These are phyloP conservation scores for Trichoderma hamatum DNA, from an alignment of 2,329 filamentous ascomycete species.

Conservation along the genomic window DNA sequence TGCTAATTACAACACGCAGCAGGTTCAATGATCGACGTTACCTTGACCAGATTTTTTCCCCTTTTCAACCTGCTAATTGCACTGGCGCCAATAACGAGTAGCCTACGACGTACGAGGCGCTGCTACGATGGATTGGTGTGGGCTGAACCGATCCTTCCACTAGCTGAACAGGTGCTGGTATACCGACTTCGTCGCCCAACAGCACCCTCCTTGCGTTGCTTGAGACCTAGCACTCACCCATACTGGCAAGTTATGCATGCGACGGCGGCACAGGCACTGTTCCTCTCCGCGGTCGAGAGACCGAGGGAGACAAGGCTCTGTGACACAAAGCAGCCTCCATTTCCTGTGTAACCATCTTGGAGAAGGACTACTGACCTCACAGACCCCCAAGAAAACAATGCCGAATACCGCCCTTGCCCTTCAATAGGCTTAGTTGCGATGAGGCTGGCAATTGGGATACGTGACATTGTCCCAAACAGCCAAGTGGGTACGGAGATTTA, in stretches of 20 bases:
- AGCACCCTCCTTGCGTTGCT: background rate
- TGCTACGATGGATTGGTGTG: constrained; percentile 7
- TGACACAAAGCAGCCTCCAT: background rate
- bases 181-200: background rate
- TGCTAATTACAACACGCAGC: constrained; percentile 1
- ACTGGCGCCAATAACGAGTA: background rate
- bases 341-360: background rate
- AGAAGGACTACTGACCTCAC: background rate
- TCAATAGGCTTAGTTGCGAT: constrained; percentile 6
- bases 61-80: background rate
- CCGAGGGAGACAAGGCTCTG: background rate
- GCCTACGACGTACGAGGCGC: background rate
- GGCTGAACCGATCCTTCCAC: constrained; percentile 9
- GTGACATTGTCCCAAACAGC: constrained; percentile 10
- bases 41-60: background rate
- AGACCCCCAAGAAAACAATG: constrained; percentile 2
- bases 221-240: background rate
- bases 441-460: constrained; percentile 16
- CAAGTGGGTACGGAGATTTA: constrained; percentile 24
- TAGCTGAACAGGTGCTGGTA: background rate
- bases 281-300: background rate
- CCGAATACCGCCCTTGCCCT: constrained; percentile 3
- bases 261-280: background rate
- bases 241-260: background rate
- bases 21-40: constrained; percentile 15